Percentiles rank a stretch among this genome's conserved stretches.
Conservation (phyloP, 768 basidiomycete species). For the Polyporus arcularius region DNA sequence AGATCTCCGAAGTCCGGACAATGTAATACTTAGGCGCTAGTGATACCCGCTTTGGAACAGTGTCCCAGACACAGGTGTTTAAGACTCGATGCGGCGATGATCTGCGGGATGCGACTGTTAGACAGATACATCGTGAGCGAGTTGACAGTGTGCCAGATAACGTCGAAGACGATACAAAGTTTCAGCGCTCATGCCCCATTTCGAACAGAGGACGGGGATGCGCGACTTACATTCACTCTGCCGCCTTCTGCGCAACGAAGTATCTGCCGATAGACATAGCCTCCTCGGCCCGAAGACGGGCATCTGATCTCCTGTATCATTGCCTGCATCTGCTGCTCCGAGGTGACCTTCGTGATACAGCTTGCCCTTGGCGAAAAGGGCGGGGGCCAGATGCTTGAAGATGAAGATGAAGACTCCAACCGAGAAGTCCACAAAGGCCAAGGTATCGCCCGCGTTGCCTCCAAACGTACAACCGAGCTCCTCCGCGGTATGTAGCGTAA, state of each 20-base stretch:
- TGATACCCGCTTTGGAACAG: no score
- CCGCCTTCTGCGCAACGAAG: neutral
- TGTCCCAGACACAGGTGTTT: no score
- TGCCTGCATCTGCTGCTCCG: neutral
- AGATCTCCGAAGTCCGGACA: no score
- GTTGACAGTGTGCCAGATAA: no score
- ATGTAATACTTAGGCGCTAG: no score
- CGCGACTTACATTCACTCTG: no score
- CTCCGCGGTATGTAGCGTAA: neutral
- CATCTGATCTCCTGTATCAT: neutral
- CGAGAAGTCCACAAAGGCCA: neutral
- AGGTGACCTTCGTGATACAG: neutral
- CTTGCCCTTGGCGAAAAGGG: neutral
- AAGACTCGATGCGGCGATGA: no score
- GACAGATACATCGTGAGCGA: no score
- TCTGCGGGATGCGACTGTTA: no score
- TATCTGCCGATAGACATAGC: neutral
- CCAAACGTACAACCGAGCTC: neutral
- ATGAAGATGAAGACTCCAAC: constrained; percentile 1
- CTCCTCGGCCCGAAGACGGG: neutral
- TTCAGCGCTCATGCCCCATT: no score
- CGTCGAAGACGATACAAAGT: no score
- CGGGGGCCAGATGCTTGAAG: neutral
- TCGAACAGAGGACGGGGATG: no score
- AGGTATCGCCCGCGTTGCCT: neutral